Percentiles rank a stretch among this genome's conserved stretches.
These are phyloP conservation scores for Diophrys appendiculata DNA, from an alignment of 73 alveolate genomes.

Conservation along the genomic window DNA sequence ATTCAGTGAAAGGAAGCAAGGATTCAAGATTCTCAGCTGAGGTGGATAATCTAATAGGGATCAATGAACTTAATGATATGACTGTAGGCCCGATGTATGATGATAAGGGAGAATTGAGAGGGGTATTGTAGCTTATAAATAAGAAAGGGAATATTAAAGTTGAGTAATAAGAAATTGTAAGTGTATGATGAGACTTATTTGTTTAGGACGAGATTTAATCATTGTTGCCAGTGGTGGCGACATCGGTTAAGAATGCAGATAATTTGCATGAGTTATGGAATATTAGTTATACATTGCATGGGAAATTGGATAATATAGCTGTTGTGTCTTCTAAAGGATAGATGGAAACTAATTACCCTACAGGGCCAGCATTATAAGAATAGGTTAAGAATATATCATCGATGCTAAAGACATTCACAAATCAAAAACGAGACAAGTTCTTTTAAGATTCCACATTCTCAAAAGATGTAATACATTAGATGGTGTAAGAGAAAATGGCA, in stretches of 20 bases:
- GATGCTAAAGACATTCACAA: neutral
- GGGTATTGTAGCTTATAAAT: conserved; percentile 39
- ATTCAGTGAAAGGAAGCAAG: conserved; percentile 15
- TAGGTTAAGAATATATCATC: neutral
- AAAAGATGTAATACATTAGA: neutral
- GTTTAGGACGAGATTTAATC: conserved; percentile 28
- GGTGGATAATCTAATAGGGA: conserved; percentile 35
- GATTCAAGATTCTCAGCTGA: conserved; percentile 50
- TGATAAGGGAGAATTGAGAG: conserved; percentile 27
- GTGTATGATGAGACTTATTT: neutral
- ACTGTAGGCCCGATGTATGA: conserved; percentile 48
- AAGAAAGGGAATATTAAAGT: neutral
- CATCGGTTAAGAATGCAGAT: conserved; percentile 39
- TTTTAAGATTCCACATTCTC: neutral
- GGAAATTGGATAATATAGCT: neutral
- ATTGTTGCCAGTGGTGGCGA: conserved; percentile 47
- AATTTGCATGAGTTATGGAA: conserved; percentile 8
- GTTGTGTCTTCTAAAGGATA: neutral
- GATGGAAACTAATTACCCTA: neutral
- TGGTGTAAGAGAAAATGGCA: neutral
- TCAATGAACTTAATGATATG: conserved; percentile 25
- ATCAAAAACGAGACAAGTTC: neutral
- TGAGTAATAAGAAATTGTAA: neutral
- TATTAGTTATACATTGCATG: neutral
- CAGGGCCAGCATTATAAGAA: neutral